Evolutionary conservation across 2,329 filamentous ascomycete genomes (phyloP), one percentile per base, ranked within the genome.

Genomic region (Cordyceps fumosorosea): DNA sequence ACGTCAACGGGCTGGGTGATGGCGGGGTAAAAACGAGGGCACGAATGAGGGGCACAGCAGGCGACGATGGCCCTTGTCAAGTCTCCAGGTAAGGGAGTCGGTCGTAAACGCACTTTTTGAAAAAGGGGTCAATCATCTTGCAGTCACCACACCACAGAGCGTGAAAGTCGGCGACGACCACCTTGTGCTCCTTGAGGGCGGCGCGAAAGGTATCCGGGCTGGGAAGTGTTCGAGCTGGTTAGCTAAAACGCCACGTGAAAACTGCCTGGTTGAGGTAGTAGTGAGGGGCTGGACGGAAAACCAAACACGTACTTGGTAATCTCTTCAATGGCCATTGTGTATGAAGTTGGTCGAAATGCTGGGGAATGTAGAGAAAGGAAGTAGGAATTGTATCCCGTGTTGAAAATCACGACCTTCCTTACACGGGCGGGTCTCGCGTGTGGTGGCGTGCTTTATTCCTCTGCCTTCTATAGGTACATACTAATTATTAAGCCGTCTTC

Each of bases 111-210:
- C 58, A 66, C 63, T 66, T 65, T 55, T 67, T 63, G 64, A 95
- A 79, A 65, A 85, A 75, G 63, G 91, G 91, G 42, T 90, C 85
- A 70, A 96, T 93, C 69, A 86, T 82, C 81, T 91, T 96, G 88
- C 91, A 96, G 65, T 91, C 91, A 66, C 90, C 91, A 80, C 91
- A 96, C 91, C 91, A 96, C 66, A 81, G 85, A 62, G 91, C 91
- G 75, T 88, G 91, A 79, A 86, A 91, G 81, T 96, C 91, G 72
- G 96, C 77, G 66, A 96, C 79, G 69, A 93, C 82, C 66, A 89
- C 75, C 52, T 80, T 79, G 71, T 84, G 62, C 54, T 65, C 55
- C 56, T 64, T 62, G 55, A 65, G 53, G 11, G 62, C 60, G 6
- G 63, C 59, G 32, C 60, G 57, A 45, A 64, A 64, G 29, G 42